Evolutionary conservation across 257 asterid species (phyloP).

Genomic region (Jacaranda mimosifolia): DNA sequence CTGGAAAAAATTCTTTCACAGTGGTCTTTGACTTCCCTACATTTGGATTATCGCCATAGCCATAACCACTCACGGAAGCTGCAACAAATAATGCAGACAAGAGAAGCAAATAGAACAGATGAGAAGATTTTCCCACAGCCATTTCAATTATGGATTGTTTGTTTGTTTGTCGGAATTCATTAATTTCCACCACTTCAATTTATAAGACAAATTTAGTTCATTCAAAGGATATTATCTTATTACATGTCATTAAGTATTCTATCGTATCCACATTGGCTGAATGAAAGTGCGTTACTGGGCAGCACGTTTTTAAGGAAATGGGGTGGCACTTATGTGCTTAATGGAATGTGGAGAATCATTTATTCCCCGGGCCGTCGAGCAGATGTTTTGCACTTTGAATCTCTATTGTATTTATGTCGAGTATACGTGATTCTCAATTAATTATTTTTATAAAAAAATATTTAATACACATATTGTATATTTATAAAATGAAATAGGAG

Average conservation of each 20-base stretch:
- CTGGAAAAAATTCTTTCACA: constrained; percentile 28
- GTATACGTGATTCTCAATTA: no score
- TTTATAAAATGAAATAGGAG: no score
- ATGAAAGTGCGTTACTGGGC: constrained; percentile 5
- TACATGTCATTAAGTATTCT: no score
- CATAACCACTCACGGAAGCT: constrained; percentile 44
- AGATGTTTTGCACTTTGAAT: no score
- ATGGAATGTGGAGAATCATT: no score
- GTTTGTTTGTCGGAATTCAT: constrained; percentile 6
- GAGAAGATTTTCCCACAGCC: constrained; percentile 19
- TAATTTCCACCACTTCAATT: neutral
- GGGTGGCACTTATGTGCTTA: constrained; percentile 9
- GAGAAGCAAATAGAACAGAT: constrained; percentile 29
- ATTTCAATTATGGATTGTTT: constrained; percentile 23
- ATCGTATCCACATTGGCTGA: neutral
- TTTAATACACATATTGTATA: no score
- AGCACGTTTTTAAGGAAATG: constrained; percentile 28
- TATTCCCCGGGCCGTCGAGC: no score
- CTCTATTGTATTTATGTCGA: no score
- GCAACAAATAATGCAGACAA: constrained; percentile 27
- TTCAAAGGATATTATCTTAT: neutral
- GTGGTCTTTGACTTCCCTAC: neutral
- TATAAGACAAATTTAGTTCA: neutral
- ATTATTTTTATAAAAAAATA: no score
- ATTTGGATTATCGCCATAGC: constrained; percentile 40